Base-by-base conservation (phyloP, 306 rosid genomes). In the Prunus mume region DNA sequence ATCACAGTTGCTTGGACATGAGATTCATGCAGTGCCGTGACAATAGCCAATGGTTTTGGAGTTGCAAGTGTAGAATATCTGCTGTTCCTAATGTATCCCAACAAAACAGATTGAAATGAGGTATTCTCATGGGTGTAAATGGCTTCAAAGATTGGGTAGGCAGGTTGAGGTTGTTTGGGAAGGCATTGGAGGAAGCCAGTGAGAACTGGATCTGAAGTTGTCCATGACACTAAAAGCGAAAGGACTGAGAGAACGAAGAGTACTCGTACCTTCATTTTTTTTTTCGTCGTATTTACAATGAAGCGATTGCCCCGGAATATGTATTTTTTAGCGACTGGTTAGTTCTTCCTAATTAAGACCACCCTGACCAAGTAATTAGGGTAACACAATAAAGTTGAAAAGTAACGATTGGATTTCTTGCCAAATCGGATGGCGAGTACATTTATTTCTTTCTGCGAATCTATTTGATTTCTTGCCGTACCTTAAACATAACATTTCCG, bases 11-110 rank as follows among this genome's bases (percentile, higher is more conserved):
- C 47, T 79, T 77, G 86, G 20, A 83, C 78, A 3, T 83, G 83
- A 27, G 85, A 69, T 12, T 55, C 47, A 6, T 74, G 69, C 10
- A 38, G 22, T 14, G 77, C 79, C 6, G 76, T 7, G 13, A 86
- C 47, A 9, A 86, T 83, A 1, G 51, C 20, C 0, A 80, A 41
- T 1, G 87, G 89, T 64, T 77, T 83, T 2, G 83, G 85, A 25
- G 83, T 77, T 15, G 24, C 2, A 12, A 74, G 74, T 2, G 79
- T 58, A 0, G 3, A 25, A 45, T 62, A 80, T 71, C 85, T 58
- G 15, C 6, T 30, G 83, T 86, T 86, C 68, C 74, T 68, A 11
- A 65, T 58, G 38, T 78, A 61, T 4, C 76, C 61, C 27, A 38
- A 15, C 13, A 83, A 66, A 18, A 38, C 46, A 0, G 76, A 56